Evolutionary conservation across 495 filamentous ascomycete species (phyloP), one percentile per base, ranked within the genome.

Genomic region (Neurospora hispaniola): DNA sequence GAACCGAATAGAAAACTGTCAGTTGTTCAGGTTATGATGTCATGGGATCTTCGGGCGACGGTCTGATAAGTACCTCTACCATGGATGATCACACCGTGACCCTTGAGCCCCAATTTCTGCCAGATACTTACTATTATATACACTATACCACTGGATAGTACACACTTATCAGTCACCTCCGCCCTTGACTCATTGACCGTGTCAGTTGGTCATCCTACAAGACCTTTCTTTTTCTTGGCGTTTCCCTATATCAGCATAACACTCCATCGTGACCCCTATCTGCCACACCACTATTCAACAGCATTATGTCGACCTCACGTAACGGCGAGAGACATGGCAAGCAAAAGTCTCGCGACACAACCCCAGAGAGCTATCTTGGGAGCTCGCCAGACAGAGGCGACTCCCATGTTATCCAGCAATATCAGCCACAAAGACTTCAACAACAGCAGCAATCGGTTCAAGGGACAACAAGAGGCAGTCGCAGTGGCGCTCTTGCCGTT

Each of bases 401-500:
- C 14, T 35, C 27, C 6, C 35, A 18, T 66, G 54, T 18, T 18
- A 16, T 35, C 14, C 18, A 43, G 18, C n/a, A 72, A 68, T 7
- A n/a, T 20, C 43, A 42, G 23, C 23, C 12, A 39, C 39, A 18
- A 66, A 4, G 7, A 39, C 6, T 71, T 43, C 35, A 69, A 41
- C 27, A 66, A 10, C 73, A 27, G 16, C 70, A 41, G 10, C 20
- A 11, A 3, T 8, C 39, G 12, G 14, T n/a, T 9, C 38, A 40
- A 39, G 73, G 62, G 4, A 44, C 40, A 54, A 42, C 54, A 20
- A 27, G 38, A 54, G 20, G 40, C 18, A 72, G 62, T 31, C 74
- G 74, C 27, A 39, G 74, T 9, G 75, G 77, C 12, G 78, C 76
- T 6, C 78, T 71, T 11, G 78, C 78, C 1, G 71, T 80, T 31